Evolutionary conservation across 2,329 filamentous ascomycete species (phyloP), one percentile per base, ranked within the genome.

Genomic region (Fusarium illudens): DNA sequence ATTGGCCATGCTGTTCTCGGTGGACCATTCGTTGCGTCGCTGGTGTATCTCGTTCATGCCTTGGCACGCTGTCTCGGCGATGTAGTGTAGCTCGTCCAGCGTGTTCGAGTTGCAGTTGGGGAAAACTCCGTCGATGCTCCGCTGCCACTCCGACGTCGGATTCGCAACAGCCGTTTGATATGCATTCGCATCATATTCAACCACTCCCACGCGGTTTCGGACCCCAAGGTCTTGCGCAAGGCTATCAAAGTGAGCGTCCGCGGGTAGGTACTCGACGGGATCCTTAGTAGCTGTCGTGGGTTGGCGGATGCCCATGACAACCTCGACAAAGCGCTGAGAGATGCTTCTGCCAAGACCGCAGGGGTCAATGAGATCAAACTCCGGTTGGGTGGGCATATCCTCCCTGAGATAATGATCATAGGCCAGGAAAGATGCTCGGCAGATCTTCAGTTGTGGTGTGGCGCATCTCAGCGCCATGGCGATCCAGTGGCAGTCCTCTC

Each of bases 301-400:
- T 60, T 84, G 82, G 46, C 72, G 65, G 32, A 81, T 70, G 27
- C 82, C 82, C 62, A 72, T 77, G 32, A 78, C 79, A 4, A 83
- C 80, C 64, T 84, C 82, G 56, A 84, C 81, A 61, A 84, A 84
- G 50, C 82, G 81, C 70, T 83, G 80, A 20, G 81, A 80, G 19
- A 84, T 57, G 58, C 74, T 76, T 37, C 82, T 78, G 11, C 75
- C 75, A 22, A 82, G 75, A 3, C 78, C 77, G 54, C 79, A 78
- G 7, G 82, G 82, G 62, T 84, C 82, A 25, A 71, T 64, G 34
- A 82, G 69, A 68, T 84, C 82, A 56, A 82, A 81, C 4, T 75
- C 75, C 4, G 72, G 67, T n/a, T 70, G 65, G 7, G 58, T 58
- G 5, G 70, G 58, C 8, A 73, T 65, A 30, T 79, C 78, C 29